These are phyloP conservation scores for Paramecium biaurelia DNA, from an alignment of 73 alveolate species.

Conservation along the genomic window DNA sequence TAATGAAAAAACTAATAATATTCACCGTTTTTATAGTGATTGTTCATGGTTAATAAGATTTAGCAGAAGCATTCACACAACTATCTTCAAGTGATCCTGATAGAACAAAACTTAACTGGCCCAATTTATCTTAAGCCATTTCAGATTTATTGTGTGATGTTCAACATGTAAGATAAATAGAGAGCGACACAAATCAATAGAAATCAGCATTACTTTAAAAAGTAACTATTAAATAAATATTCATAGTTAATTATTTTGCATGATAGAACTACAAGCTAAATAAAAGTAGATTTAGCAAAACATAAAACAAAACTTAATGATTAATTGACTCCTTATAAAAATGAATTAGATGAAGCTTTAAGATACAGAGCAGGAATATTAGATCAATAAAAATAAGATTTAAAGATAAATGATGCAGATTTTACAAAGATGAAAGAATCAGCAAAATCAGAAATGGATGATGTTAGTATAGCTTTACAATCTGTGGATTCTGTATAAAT, in stretches of 20 bases:
- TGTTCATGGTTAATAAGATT: neutral
- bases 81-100: neutral
- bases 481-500: neutral
- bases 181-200: neutral
- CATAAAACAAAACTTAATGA: neutral
- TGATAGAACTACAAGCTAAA: neutral
- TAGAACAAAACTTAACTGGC: conserved; percentile 16
- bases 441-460: conserved; percentile 17
- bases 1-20: neutral
- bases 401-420: conserved; percentile 9
- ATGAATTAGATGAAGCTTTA: conserved; percentile 7
- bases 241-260: neutral
- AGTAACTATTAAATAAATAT: neutral
- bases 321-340: conserved; percentile 12
- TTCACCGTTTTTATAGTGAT: neutral
- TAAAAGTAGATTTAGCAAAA: conserved; percentile 33
- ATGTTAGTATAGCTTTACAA: conserved; percentile 6
- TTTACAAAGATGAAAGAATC: neutral
- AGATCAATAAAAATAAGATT: neutral
- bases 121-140: conserved; percentile 4
- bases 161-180: neutral
- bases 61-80: conserved; percentile 32
- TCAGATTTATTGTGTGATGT: neutral
- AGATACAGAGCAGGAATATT: conserved; percentile 12
- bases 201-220: neutral